These are phyloP conservation scores for Candida jianshihensis DNA, from an alignment of 805 yeast species.

Conservation along the genomic window DNA sequence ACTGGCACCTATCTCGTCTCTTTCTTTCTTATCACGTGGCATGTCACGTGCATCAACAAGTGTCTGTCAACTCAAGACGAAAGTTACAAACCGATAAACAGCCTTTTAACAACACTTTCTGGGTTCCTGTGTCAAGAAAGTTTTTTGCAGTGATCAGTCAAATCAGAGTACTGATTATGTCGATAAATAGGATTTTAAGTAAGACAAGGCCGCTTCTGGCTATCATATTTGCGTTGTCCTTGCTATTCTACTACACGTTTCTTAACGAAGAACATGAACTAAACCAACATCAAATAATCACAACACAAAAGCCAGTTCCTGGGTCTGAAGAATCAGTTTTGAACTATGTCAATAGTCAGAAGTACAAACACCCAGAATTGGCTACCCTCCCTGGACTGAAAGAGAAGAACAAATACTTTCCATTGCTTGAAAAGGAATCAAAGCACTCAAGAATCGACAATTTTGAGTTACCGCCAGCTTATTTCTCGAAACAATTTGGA, in stretches of 20 bases:
- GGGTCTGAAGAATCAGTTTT: no score
- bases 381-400: conserved; percentile 12
- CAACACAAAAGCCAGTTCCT: conserved; percentile 1
- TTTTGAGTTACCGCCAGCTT: conserved; percentile 13
- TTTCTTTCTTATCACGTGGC: no score
- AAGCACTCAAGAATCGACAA: conserved; percentile 8
- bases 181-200: conserved; percentile 10
- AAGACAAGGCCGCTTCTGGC: conserved; percentile 12
- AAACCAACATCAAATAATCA: conserved; percentile 18
- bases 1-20: no score
- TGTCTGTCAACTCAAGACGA: no score
- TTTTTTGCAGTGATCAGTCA: no score
- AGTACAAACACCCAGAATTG: conserved; percentile 1
- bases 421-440: conserved; percentile 23
- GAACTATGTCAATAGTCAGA: conserved; percentile 1
- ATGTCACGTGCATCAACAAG: no score
- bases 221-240: conserved; percentile 11
- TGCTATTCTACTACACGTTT: conserved; percentile 21
- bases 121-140: no score
- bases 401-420: conserved; percentile 34
- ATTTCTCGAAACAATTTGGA: conserved; percentile 15
- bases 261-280: conserved; percentile 19
- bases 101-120: no score
- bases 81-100: no score
- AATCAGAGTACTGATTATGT: no score